Evolutionary conservation across 176 grass and related monocot species (phyloP), one percentile per base, ranked within the genome.

Genomic region (Otatea glauca): DNA sequence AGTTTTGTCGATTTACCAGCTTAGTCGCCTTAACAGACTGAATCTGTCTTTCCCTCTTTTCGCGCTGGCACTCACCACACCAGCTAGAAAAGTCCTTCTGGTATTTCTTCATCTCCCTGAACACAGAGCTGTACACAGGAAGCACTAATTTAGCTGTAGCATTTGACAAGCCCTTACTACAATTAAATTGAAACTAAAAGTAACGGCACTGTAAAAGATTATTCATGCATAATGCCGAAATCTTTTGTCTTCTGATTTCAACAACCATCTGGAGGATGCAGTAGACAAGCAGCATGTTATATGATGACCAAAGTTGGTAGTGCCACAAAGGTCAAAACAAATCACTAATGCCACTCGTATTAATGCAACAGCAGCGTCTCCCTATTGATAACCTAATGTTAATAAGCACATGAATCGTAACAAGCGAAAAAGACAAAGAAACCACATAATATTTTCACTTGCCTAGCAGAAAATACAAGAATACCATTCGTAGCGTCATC

Each of bases 41-140:
- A 37, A 70, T 90, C 76, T 98, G 92, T 47, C 91, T 86, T 76
- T 93, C 96, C 66, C 76, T 93, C 85, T 90, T 98, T 87, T 93
- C 91, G 0, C 86, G 91, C 58, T 92, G 83, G 59, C 96, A 98
- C 76, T 98, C 96, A 56, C 89, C 91, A 58, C 96, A 98, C 96
- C 96, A 98, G 39, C 77, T 69, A 42, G 96, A 87, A 78, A 92
- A 98, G 90, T 95, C 96, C 86, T 95, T 98, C 65, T 95, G 93
- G 55, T 95, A 98, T 72, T 92, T 98, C 85, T 88, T 98, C 87
- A 90, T 92, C 69, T 98, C 96, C 64, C 96, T 91, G 76, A 98
- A 98, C 12, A 94, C 80, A 50, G 96, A 95, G 75, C 96, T 98
- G 89, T 70, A 92, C 48, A 69, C 38, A 70, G 72, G 27, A 88